Evolutionary conservation across 2,329 filamentous ascomycete species (phyloP).

Genomic region (Colletotrichum eremochloae): DNA sequence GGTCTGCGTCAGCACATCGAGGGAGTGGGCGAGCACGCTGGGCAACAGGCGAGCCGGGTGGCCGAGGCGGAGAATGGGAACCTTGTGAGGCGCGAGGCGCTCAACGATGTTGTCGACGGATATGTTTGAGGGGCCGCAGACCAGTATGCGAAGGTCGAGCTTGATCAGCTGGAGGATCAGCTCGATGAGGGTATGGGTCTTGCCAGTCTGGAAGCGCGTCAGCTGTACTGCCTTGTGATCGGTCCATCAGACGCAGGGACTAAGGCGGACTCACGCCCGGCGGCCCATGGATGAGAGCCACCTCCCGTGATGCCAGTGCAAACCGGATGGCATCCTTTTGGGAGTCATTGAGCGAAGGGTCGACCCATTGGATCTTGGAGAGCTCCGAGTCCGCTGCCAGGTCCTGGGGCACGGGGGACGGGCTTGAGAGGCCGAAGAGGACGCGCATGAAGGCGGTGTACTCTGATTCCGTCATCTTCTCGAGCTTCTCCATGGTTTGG

Average conservation of each 20-base stretch:
- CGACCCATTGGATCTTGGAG: conserved; percentile 69
- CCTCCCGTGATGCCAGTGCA: conserved; percentile 82
- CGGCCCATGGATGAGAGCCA: conserved; percentile 93
- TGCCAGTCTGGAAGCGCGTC: conserved; percentile 76
- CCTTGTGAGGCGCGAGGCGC: conserved; percentile 84
- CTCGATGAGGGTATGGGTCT: conserved; percentile 96
- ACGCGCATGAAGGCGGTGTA: conserved; percentile 73
- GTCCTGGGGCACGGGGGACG: conserved; percentile 61
- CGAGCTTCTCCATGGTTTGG: conserved; percentile 70
- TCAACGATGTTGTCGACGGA: conserved; percentile 99
- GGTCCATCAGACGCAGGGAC: neutral
- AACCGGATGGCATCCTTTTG: conserved; percentile 83
- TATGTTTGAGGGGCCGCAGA: conserved; percentile 98
- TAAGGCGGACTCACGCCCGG: conserved; percentile 73
- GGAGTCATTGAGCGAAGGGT: conserved; percentile 72
- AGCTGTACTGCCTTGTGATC: conserved; percentile 6
- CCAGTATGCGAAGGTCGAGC: conserved; percentile 79
- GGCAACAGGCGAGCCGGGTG: conserved; percentile 93
- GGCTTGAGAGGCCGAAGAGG: conserved; percentile 70
- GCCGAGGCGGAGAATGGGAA: conserved; percentile 89
- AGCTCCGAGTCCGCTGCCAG: conserved; percentile 56
- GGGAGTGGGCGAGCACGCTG: conserved; percentile 87
- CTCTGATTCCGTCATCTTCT: conserved; percentile 68
- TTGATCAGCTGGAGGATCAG: conserved; percentile 91
- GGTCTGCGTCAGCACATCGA: conserved; percentile 91